A percentile compares a stretch with the other conserved stretches of the same genome.
Conservation (phyloP, 2,329 filamentous ascomycete species). For the Monosporascus cannonballus region DNA sequence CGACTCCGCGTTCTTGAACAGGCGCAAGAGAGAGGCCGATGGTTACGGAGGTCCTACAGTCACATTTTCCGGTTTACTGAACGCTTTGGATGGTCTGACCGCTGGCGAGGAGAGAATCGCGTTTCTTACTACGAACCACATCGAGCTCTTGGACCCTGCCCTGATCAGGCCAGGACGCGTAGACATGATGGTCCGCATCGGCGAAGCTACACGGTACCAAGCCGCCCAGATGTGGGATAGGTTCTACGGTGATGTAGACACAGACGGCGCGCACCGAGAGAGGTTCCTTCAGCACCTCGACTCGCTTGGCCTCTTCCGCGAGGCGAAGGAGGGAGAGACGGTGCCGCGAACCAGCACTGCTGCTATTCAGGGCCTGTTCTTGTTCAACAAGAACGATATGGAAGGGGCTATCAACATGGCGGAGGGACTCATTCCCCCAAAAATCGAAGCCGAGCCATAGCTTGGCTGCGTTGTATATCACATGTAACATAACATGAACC, state of each 20-base stretch:
- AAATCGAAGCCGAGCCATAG: constrained; percentile 41
- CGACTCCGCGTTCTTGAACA: constrained; percentile 83
- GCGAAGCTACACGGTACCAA: constrained; percentile 80
- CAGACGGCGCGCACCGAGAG: constrained; percentile 52
- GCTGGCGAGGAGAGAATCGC: constrained; percentile 91
- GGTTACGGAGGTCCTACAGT: constrained; percentile 84
- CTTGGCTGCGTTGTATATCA: constrained; percentile 3
- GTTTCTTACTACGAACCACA: constrained; percentile 91
- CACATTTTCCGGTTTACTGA: constrained; percentile 87
- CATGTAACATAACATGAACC: neutral
- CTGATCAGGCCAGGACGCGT: constrained; percentile 86
- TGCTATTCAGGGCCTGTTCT: constrained; percentile 85
- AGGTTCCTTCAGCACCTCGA: constrained; percentile 67
- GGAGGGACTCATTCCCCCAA: constrained; percentile 55
- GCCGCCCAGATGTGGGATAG: constrained; percentile 86
- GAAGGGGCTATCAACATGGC: constrained; percentile 80
- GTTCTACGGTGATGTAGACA: constrained; percentile 83
- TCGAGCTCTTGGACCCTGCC: constrained; percentile 83
- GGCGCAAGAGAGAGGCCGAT: constrained; percentile 69
- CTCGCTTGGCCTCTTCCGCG: constrained; percentile 63
- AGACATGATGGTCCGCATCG: constrained; percentile 86
- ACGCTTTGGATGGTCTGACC: constrained; percentile 83
- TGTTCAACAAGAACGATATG: constrained; percentile 91
- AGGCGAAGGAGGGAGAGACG: constrained; percentile 40
- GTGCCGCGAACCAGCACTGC: constrained; percentile 70